These are phyloP conservation scores for Entomortierella parvispora DNA, from an alignment of 192 early-diverging fungal species.

Conservation along the genomic window DNA sequence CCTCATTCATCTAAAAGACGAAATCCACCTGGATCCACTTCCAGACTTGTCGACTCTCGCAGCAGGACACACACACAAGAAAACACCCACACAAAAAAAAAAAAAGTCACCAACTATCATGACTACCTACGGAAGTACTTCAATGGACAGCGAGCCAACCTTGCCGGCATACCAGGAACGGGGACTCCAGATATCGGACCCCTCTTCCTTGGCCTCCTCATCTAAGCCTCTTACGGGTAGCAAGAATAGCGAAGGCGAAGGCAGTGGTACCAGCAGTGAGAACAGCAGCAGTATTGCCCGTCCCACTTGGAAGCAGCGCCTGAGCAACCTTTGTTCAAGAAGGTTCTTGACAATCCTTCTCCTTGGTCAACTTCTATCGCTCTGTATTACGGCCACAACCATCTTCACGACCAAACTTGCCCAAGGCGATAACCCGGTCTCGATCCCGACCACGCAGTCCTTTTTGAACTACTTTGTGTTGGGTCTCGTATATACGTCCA, in stretches of 20 bases:
- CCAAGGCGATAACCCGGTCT: constrained; percentile 52
- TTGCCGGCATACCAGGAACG: too few relatives aligned
- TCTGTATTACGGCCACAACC: constrained; percentile 81
- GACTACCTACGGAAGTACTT: too few relatives aligned
- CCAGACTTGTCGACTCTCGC: background rate
- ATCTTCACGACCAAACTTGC: constrained; percentile 72
- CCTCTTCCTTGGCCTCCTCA: background rate
- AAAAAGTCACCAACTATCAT: background rate
- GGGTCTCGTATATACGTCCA: constrained; percentile 65
- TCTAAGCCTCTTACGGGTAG: background rate
- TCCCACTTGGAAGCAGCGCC: background rate
- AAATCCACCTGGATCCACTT: background rate
- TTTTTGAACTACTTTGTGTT: constrained; percentile 76
- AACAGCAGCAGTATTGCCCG: background rate
- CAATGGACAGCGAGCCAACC: too few relatives aligned
- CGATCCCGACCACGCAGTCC: constrained; percentile 77
- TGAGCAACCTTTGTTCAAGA: constrained; percentile 12
- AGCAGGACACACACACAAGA: background rate
- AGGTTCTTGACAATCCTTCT: constrained; percentile 57
- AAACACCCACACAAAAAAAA: background rate
- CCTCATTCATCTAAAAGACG: constrained; percentile 52
- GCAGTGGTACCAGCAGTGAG: background rate
- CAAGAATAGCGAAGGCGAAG: background rate
- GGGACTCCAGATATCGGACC: too few relatives aligned
- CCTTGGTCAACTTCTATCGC: constrained; percentile 75